Base-by-base conservation (phyloP, 108 stramenopile genomes). In the Hondaea fermentalgiana region DNA sequence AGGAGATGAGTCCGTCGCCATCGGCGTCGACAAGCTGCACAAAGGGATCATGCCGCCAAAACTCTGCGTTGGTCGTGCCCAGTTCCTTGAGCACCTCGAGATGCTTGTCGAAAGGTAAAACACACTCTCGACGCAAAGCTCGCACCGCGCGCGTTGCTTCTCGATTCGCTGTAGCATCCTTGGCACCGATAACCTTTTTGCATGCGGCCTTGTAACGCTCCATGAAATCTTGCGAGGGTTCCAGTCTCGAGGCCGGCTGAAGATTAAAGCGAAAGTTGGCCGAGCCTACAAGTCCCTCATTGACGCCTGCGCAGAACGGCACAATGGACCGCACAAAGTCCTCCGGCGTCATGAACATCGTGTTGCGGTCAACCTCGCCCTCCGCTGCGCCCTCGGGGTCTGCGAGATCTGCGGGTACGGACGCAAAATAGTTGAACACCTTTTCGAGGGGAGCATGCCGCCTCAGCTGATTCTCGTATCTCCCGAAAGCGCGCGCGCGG, bases 201-300 rank as follows among this genome's bases (percentile, higher is more conserved):
- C 76, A 83, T 35, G 76, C 51, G 49, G 45, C 76, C 28, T 53
- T 47, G 51, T 83, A 83, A 16, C 49, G 19, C 51, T 35, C 10
- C 76, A 83, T 53, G 28, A 83, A 47, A 12, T 23, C 45, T 23
- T 83, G 43, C 45, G 76, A 28, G n/a, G 28, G 49, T 53, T 83
- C 51, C 12, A 23, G 45, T 17, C 6, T 83, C 3, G 76, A 8
- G 64, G 64, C 14, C 8, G 42, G 64, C 76, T 83, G 45, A 12
- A 83, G 76, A 45, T 53, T 83, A 23, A 53, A 83, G 25, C 51
- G 76, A 83, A 83, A 83, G 76, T 83, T 83, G 10, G 76, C 76
- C 23, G 49, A 53, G 23, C 76, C 76, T 8, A 83, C 49, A 8
- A 16, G 49, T 12, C 76, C 49, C 10, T 83, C 76, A 3, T 83